These are phyloP conservation scores for Symmetrospora coprosmae DNA, from an alignment of 768 basidiomycete genomes.

Conservation along the genomic window DNA sequence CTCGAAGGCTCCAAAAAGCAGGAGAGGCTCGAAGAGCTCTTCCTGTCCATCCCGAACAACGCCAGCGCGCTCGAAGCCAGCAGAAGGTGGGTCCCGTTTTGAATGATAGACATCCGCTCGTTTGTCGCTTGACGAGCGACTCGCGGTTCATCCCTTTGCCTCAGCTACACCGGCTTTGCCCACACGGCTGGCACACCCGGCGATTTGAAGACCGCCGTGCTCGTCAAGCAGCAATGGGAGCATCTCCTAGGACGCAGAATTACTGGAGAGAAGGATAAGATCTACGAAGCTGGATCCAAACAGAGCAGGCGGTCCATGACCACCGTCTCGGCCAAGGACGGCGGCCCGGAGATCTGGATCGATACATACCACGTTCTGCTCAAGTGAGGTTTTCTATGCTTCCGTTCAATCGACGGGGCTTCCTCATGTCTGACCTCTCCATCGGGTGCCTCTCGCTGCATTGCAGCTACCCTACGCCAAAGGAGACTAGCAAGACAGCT, in stretches of 20 bases:
- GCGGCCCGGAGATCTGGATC: constrained; percentile 56
- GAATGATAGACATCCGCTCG: not conserved
- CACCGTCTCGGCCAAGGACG: not conserved
- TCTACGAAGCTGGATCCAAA: constrained; percentile 57
- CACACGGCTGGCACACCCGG: constrained; percentile 56
- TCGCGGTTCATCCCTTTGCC: not conserved
- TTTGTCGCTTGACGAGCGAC: too few species aligned
- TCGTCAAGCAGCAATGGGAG: constrained; percentile 56
- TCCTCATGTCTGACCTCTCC: too few species aligned
- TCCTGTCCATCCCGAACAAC: constrained; percentile 11
- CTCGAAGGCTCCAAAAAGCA: not conserved
- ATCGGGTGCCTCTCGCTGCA: too few species aligned
- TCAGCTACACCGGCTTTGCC: constrained; percentile 34
- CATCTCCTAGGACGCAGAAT: constrained; percentile 44
- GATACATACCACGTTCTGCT: constrained; percentile 77
- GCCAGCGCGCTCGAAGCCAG: constrained; percentile 13
- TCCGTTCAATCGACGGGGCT: too few species aligned
- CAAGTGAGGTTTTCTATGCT: constrained; percentile 46
- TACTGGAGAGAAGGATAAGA: constrained; percentile 39
- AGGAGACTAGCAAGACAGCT: constrained; percentile 49
- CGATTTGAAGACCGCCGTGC: constrained; percentile 52
- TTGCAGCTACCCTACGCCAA: constrained; percentile 7
- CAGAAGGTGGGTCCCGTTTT: not conserved
- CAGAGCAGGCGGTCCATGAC: constrained; percentile 48
- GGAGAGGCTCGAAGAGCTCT: constrained; percentile 8